Conservation (phyloP, 164 flowering plant genomes). For the Nymphaea colorata region DNA sequence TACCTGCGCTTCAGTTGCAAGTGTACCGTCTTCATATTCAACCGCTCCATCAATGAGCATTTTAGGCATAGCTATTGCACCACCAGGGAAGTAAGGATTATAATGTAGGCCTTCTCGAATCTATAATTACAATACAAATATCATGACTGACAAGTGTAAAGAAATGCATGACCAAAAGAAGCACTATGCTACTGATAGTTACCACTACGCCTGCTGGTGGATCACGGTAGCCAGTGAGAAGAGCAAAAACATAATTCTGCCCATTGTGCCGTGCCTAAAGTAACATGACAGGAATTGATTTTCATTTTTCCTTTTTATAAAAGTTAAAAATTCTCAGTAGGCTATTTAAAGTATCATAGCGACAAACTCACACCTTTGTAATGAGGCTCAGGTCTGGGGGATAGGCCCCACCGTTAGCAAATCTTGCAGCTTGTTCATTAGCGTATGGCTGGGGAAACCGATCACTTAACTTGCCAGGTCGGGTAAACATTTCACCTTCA, state of each 20-base stretch:
- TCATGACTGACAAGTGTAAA: neutral
- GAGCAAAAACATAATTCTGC: conserved; percentile 82
- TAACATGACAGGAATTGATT: neutral
- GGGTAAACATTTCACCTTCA: conserved; percentile 89
- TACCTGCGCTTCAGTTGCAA: conserved; percentile 58
- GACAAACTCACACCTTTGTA: conserved; percentile 40
- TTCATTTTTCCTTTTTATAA: neutral
- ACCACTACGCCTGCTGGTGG: conserved; percentile 89
- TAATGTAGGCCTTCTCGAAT: conserved; percentile 49
- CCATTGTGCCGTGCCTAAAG: conserved; percentile 91
- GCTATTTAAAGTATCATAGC: neutral
- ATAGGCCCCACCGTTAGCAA: conserved; percentile 90
- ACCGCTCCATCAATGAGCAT: conserved; percentile 51
- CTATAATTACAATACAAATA: conserved; percentile 11
- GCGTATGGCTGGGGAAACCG: conserved; percentile 77
- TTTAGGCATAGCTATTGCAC: conserved; percentile 58
- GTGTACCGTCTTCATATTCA: conserved; percentile 49
- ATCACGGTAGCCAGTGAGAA: conserved; percentile 81
- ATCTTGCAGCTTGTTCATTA: conserved; percentile 78
- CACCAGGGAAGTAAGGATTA: conserved; percentile 56
- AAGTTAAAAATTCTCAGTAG: neutral
- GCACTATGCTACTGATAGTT: conserved; percentile 4
- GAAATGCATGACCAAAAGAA: neutral
- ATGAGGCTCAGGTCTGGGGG: conserved; percentile 86
- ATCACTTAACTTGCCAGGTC: conserved; percentile 85